phyloP scores from a whole-genome alignment of 2,329 filamentous ascomycete genomes.

The Dryadomyces quercus-mongolicae region DNA sequence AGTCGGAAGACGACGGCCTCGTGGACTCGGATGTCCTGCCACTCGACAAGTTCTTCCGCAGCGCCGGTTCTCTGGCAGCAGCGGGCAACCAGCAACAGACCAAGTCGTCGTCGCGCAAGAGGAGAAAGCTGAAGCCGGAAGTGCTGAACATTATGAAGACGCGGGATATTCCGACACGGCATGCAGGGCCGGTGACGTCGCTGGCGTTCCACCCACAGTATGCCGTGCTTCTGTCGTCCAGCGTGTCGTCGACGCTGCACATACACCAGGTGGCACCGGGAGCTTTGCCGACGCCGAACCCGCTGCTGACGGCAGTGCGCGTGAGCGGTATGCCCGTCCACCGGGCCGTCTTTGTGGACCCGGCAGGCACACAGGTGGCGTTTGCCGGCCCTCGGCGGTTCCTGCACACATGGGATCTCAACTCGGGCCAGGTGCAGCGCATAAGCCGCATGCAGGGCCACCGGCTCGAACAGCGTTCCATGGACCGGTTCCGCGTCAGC shows the following conservation, averaged over 20 bases:
- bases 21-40: slow-evolving; percentile 51
- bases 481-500: slow-evolving; percentile 83
- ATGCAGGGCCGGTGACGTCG: slow-evolving; percentile 68
- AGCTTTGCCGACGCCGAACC: slow-evolving; percentile 68
- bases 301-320: slow-evolving; percentile 80
- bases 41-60: slow-evolving; percentile 67
- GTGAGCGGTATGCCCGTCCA: slow-evolving; percentile 73
- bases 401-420: slow-evolving; percentile 90
- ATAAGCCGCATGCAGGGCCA: slow-evolving; percentile 64
- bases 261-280: slow-evolving; percentile 78
- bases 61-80: slow-evolving; percentile 58
- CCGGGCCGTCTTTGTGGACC: slow-evolving; percentile 67
- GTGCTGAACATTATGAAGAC: slow-evolving; percentile 82
- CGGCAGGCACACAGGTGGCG: slow-evolving; percentile 63
- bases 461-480: slow-evolving; percentile 70
- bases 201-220: slow-evolving; percentile 83
- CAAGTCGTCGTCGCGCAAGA: slow-evolving; percentile 28
- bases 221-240: slow-evolving; percentile 81
- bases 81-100: slow-evolving; percentile 19
- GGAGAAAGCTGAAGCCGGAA: slow-evolving; percentile 69
- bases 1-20: slow-evolving; percentile 31
- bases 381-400: slow-evolving; percentile 79
- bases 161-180: slow-evolving; percentile 69
- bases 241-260: slow-evolving; percentile 71
- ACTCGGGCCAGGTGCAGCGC: slow-evolving; percentile 72